Evolutionary conservation across 1,284 basidiomycete species (phyloP).

Genomic region (Heterobasidion irregulare): DNA sequence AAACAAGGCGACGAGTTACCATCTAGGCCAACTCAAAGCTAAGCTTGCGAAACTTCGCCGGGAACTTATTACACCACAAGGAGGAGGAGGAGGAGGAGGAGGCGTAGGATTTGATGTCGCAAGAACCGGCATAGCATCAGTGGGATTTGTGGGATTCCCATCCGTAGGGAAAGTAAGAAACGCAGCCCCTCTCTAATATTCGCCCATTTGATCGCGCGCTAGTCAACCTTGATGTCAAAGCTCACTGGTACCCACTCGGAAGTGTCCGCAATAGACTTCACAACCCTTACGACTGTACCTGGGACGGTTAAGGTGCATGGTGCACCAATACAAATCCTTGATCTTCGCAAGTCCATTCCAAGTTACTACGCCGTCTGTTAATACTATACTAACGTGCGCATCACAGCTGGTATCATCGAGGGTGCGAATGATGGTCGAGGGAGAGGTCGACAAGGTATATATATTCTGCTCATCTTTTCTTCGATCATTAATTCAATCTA

Average conservation of each 20-base stretch:
- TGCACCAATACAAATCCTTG: constrained; percentile 85
- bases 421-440: constrained; percentile 98
- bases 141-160: constrained; percentile 91
- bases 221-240: constrained; percentile 98
- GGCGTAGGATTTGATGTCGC: constrained; percentile 96
- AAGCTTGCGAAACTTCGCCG: constrained; percentile 96
- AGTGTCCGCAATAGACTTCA: constrained; percentile 98
- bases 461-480: background rate
- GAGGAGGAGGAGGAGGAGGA: constrained; percentile 79
- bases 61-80: constrained; percentile 82
- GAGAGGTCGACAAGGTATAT: constrained; percentile 87
- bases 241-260: constrained; percentile 97
- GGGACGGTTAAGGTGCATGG: constrained; percentile 93
- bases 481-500: constrained; percentile 3
- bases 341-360: constrained; percentile 54
- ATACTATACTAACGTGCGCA: constrained; percentile 5
- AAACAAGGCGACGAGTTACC: constrained; percentile 95
- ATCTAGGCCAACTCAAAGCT: constrained; percentile 95
- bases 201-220: constrained; percentile 1
- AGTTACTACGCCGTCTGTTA: constrained; percentile 5
- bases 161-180: constrained; percentile 74
- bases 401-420: constrained; percentile 91
- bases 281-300: constrained; percentile 88
- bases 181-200: constrained; percentile 9
- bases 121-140: constrained; percentile 91